Evolutionary conservation across 139 green algal genomes (phyloP).

Genomic region (Micromonas commoda): DNA sequence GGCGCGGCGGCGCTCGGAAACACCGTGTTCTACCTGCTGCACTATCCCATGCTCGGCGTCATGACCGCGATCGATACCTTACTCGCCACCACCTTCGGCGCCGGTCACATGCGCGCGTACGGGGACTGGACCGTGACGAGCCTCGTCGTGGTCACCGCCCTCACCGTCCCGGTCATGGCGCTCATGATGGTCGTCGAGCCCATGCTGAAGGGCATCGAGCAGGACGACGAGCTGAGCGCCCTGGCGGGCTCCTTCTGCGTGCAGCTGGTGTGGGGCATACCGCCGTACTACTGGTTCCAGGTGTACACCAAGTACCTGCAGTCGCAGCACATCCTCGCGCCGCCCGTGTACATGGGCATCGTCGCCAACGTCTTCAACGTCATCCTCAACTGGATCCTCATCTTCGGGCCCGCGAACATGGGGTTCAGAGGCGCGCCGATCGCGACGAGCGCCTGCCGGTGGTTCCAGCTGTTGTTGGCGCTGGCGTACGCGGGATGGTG

Average conservation of each 20-base stretch:
- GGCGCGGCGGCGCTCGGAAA: neutral
- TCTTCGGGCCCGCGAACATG: neutral
- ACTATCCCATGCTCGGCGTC: neutral
- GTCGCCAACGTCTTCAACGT: slow-evolving; percentile 11
- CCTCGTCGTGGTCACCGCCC: neutral
- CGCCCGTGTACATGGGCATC: neutral
- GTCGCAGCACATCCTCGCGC: neutral
- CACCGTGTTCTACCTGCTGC: neutral
- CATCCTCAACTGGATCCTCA: neutral
- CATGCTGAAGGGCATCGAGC: neutral
- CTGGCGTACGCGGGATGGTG: neutral
- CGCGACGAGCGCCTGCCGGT: slow-evolving; percentile 4
- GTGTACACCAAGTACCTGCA: neutral
- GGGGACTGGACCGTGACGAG: neutral
- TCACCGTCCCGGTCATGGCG: neutral
- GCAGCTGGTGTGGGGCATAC: neutral
- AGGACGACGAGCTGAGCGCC: neutral
- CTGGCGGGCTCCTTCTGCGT: neutral
- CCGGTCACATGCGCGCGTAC: neutral
- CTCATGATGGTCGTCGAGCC: neutral
- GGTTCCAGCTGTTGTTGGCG: neutral
- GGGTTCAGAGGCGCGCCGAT: neutral
- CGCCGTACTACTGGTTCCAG: neutral
- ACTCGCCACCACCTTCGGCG: neutral
- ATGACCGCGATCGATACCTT: neutral